phyloP scores from a whole-genome alignment of 202 grass and related monocot genomes.

The Panicum hallii region DNA sequence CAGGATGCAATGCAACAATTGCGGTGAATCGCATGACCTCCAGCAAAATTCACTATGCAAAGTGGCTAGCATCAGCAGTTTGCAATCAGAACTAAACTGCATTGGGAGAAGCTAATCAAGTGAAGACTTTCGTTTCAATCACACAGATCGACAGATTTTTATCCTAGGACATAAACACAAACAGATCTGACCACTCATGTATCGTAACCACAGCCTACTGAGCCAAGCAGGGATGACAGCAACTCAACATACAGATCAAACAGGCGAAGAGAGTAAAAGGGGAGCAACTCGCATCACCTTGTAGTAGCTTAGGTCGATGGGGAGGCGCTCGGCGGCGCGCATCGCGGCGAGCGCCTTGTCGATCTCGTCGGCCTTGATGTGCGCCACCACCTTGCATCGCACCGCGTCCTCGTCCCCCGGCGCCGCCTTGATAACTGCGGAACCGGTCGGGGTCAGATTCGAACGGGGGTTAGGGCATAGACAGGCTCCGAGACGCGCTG shows the following conservation, averaged over 20 bases:
- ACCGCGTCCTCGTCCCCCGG: constrained; percentile 91
- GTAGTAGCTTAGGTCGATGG: constrained; percentile 75
- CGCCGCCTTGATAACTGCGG: constrained; percentile 68
- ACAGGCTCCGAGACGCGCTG: neutral
- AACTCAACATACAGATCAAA: constrained; percentile 10
- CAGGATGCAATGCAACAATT: neutral
- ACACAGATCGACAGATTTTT: neutral
- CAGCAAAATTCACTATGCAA: neutral
- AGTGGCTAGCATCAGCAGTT: neutral
- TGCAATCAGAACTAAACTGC: neutral
- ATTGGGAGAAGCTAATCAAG: neutral
- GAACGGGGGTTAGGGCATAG: constrained; percentile 21
- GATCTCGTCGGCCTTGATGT: constrained; percentile 79
- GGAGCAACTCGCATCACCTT: constrained; percentile 50
- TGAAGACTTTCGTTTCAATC: neutral
- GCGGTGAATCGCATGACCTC: neutral
- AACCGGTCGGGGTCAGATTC: constrained; percentile 19
- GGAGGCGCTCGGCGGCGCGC: constrained; percentile 64
- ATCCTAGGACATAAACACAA: neutral
- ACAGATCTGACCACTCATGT: constrained; percentile 29
- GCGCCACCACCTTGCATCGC: constrained; percentile 88
- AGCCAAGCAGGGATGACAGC: neutral
- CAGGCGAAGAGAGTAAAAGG: neutral
- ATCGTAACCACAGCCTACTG: constrained; percentile 6
- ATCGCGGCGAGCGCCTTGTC: constrained; percentile 79